A percentile compares a stretch with the other conserved stretches of the same genome.
These are phyloP conservation scores for Mycogone perniciosa DNA, from an alignment of 2,329 filamentous ascomycete species.

Conservation along the genomic window DNA sequence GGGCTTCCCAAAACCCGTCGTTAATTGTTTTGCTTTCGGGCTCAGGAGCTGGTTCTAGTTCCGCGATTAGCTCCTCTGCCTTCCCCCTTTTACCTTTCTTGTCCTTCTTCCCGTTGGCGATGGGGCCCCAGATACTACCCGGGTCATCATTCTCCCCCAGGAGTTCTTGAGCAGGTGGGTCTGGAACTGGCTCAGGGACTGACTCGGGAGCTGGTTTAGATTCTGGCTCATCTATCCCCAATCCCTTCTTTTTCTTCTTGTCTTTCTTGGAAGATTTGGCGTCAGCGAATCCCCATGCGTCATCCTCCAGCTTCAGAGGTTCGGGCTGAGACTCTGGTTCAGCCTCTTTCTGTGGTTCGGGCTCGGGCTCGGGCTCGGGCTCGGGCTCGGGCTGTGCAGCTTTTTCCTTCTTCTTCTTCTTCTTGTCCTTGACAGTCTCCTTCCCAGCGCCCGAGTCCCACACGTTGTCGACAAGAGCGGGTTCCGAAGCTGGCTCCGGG, in stretches of 20 bases:
- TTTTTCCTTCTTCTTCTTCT: constrained; percentile 27
- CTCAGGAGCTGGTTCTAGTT: background rate
- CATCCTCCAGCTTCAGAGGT: constrained; percentile 15
- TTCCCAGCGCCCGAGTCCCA: constrained; percentile 1
- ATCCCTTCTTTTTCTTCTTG: constrained; percentile 23
- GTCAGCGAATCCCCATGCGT: constrained; percentile 17
- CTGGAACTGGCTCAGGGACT: constrained; percentile 14
- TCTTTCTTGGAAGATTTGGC: constrained; percentile 26
- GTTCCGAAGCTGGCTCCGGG: background rate
- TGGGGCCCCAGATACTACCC: constrained; percentile 23
- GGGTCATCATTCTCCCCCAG: constrained; percentile 16
- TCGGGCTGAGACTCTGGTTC: constrained; percentile 20
- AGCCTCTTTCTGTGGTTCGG: constrained; percentile 10
- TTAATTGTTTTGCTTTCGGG: constrained; percentile 12
- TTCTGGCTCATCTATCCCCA: constrained; percentile 18
- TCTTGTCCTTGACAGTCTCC: constrained; percentile 3
- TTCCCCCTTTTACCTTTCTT: constrained; percentile 14
- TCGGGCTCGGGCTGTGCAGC: constrained; percentile 17
- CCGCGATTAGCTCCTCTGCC: background rate
- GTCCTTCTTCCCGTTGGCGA: constrained; percentile 19
- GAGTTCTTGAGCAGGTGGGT: constrained; percentile 4
- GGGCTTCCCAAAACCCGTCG: constrained; percentile 16
- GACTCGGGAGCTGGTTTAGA: constrained; percentile 16
- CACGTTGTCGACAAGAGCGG: constrained; percentile 4
- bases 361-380: constrained; percentile 20